phyloP scores from a whole-genome alignment of 2,329 filamentous ascomycete genomes.

The Ophiostoma perfectum region DNA sequence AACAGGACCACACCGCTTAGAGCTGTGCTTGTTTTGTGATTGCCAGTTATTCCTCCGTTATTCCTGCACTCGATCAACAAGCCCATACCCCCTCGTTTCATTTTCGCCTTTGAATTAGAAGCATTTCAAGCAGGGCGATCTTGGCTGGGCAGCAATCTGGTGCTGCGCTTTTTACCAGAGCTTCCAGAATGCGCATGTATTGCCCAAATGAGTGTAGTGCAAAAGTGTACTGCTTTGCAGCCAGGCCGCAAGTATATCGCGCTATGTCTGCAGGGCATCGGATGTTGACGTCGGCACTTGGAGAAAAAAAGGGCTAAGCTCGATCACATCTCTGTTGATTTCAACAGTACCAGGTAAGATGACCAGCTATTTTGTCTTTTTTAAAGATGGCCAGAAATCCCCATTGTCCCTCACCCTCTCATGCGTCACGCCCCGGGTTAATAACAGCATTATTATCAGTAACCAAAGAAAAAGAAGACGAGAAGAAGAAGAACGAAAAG shows the following conservation, averaged over 20 bases:
- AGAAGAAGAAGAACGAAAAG: too few relatives aligned
- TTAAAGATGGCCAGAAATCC: too few relatives aligned
- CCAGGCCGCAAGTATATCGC: conserved; percentile 1
- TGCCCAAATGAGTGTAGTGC: conserved; percentile 1
- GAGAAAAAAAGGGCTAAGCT: neutral
- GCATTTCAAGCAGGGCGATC: neutral
- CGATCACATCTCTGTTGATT: neutral
- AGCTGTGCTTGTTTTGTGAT: conserved; percentile 8
- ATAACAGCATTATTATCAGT: too few relatives aligned
- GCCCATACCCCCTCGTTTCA: conserved; percentile 3
- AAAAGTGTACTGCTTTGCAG: neutral
- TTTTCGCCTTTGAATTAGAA: conserved; percentile 5
- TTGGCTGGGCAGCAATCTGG: neutral
- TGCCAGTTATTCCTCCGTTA: conserved; percentile 1
- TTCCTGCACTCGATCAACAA: conserved; percentile 4
- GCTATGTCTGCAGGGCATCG: neutral
- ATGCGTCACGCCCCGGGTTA: too few relatives aligned
- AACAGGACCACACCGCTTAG: conserved; percentile 4
- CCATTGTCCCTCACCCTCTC: too few relatives aligned
- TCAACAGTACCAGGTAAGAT: neutral
- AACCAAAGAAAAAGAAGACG: too few relatives aligned
- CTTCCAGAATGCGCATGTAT: conserved; percentile 5
- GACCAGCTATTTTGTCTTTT: too few relatives aligned
- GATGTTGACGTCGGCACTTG: conserved; percentile 3
- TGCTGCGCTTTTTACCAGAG: neutral